These are phyloP conservation scores for Candida railenensis DNA, from an alignment of 805 yeast species.

Conservation along the genomic window DNA sequence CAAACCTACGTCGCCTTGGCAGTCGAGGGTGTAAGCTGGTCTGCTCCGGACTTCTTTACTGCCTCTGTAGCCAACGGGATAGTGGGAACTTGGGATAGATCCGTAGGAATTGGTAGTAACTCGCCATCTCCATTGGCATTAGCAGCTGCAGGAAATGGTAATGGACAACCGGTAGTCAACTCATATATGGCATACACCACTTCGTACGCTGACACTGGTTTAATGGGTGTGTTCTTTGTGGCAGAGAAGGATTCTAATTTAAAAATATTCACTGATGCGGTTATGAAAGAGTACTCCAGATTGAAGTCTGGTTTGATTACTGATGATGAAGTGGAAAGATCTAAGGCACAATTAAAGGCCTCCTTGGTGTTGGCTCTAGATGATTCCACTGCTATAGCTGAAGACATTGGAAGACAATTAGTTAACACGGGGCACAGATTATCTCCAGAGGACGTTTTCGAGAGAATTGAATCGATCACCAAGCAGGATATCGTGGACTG, in stretches of 20 bases:
- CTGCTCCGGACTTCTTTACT: slow-evolving; percentile 90
- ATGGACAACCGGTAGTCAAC: slow-evolving; percentile 73
- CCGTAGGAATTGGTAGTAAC: slow-evolving; percentile 78
- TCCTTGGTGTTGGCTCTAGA: slow-evolving; percentile 85
- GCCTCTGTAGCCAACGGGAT: slow-evolving; percentile 96
- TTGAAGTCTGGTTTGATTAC: slow-evolving; percentile 74
- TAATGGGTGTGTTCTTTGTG: slow-evolving; percentile 94
- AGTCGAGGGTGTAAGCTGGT: slow-evolving; percentile 98
- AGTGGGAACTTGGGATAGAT: slow-evolving; percentile 96
- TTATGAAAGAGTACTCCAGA: slow-evolving; percentile 86
- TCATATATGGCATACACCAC: slow-evolving; percentile 97
- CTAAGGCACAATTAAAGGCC: slow-evolving; percentile 93
- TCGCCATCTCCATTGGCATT: slow-evolving; percentile 84
- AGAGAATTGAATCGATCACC: slow-evolving; percentile 73
- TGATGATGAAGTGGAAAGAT: slow-evolving; percentile 86
- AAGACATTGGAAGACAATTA: slow-evolving; percentile 95
- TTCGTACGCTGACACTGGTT: slow-evolving; percentile 94
- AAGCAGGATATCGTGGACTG: slow-evolving; percentile 79
- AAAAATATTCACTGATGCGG: slow-evolving; percentile 67
- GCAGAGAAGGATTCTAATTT: slow-evolving; percentile 73
- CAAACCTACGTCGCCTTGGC: slow-evolving; percentile 90
- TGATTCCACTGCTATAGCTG: slow-evolving; percentile 94
- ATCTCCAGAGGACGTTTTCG: slow-evolving; percentile 71
- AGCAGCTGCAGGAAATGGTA: slow-evolving; percentile 58
- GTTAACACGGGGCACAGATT: slow-evolving; percentile 87